Evolutionary conservation across 805 yeast species (phyloP).

Genomic region (Wickerhamomyces strasburgensis): DNA sequence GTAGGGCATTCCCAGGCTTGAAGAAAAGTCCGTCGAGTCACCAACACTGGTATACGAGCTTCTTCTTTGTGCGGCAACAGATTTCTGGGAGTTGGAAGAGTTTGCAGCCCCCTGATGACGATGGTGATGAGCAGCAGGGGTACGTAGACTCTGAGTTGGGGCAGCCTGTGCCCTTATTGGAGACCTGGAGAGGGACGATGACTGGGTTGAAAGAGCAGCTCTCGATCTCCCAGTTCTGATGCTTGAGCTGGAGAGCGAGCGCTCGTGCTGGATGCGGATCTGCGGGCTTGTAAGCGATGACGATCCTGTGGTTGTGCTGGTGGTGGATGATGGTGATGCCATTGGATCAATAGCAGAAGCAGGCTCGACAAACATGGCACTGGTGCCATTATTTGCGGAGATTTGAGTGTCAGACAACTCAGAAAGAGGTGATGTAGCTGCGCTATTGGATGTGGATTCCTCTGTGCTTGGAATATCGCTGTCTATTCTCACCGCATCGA

Average conservation of each 20-base stretch:
- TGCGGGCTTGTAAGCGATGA: too few relatives aligned
- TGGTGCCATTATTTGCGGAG: too few relatives aligned
- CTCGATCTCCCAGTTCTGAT: slow-evolving; percentile 7
- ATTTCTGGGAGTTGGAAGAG: not conserved
- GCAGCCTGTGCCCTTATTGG: slow-evolving; percentile 16
- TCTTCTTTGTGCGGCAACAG: slow-evolving; percentile 18
- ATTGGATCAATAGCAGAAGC: too few relatives aligned
- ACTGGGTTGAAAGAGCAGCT: not conserved
- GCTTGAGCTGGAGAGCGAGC: not conserved
- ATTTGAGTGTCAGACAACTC: too few relatives aligned
- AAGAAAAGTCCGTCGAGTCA: slow-evolving; percentile 15
- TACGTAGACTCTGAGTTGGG: slow-evolving; percentile 10
- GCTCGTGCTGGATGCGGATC: not conserved
- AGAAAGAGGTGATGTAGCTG: too few relatives aligned
- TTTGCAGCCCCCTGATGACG: slow-evolving; percentile 6
- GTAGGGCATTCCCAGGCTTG: slow-evolving; percentile 22
- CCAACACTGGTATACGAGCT: slow-evolving; percentile 15
- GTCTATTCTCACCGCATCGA: too few relatives aligned
- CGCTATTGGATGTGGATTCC: too few relatives aligned
- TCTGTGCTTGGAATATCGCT: too few relatives aligned
- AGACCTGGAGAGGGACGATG: slow-evolving; percentile 13
- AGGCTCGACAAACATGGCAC: too few relatives aligned
- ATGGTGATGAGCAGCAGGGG: slow-evolving; percentile 5
- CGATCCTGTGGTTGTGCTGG: too few relatives aligned
- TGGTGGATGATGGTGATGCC: too few relatives aligned